Conservation (phyloP, 2,329 filamentous ascomycete genomes). For the Graphilbum sp. region DNA sequence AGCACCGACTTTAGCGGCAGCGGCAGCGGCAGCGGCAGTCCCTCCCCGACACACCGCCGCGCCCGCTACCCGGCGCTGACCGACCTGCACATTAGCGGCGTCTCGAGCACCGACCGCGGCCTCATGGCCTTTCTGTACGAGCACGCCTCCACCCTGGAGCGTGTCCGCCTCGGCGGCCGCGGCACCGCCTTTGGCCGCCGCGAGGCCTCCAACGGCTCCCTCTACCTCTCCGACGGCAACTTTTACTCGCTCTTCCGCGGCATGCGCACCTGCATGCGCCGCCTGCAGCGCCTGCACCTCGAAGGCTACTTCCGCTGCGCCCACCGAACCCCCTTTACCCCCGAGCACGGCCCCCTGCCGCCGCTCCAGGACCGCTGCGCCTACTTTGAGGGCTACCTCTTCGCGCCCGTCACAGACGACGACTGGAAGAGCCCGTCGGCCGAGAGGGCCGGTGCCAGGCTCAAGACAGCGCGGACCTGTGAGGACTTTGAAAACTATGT, state of each 20-base stretch:
- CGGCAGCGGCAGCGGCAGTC: constrained; percentile 8
- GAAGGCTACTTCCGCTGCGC: constrained; percentile 23
- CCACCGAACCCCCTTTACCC: not conserved
- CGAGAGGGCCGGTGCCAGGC: constrained; percentile 6
- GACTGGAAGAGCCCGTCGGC: constrained; percentile 16
- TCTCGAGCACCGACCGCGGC: constrained; percentile 26
- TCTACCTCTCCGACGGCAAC: constrained; percentile 26
- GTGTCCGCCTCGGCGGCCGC: constrained; percentile 27
- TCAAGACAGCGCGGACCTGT: constrained; percentile 19
- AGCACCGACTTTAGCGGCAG: constrained; percentile 6
- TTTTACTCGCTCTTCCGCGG: constrained; percentile 26
- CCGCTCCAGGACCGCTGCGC: not conserved
- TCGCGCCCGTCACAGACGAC: constrained; percentile 24
- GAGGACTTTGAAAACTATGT: constrained; percentile 24
- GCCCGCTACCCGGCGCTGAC: constrained; percentile 22
- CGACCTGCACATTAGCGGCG: constrained; percentile 25
- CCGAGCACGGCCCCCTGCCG: not conserved
- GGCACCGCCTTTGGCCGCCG: constrained; percentile 21
- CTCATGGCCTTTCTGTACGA: constrained; percentile 24
- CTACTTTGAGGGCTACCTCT: constrained; percentile 21
- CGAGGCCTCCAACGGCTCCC: constrained; percentile 20
- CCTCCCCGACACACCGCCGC: constrained; percentile 2
- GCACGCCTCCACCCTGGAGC: constrained; percentile 21
- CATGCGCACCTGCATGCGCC: constrained; percentile 19
- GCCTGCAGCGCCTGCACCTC: constrained; percentile 25